Conservation (phyloP, 164 flowering plant genomes). For the Aristolochia fimbriata region DNA sequence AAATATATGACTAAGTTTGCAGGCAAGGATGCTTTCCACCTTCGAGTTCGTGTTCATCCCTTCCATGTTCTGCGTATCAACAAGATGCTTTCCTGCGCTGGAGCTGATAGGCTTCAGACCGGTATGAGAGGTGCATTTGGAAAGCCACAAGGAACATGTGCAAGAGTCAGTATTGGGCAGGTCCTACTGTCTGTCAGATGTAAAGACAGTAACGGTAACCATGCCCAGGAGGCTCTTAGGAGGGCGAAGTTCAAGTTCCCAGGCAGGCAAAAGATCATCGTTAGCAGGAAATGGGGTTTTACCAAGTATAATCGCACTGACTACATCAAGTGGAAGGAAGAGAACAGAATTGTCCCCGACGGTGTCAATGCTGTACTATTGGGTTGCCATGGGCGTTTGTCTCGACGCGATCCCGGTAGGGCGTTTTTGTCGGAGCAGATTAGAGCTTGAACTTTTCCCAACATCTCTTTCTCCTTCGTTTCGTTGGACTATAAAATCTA, state of each 20-base stretch:
- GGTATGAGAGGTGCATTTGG: constrained; percentile 37
- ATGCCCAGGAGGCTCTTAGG: constrained; percentile 25
- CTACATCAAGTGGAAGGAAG: constrained; percentile 32
- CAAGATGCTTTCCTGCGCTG: constrained; percentile 39
- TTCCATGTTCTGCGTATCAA: constrained; percentile 31
- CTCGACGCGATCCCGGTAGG: constrained; percentile 13
- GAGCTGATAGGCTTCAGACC: constrained; percentile 35
- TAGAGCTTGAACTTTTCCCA: too few relatives aligned
- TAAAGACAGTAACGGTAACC: constrained; percentile 19
- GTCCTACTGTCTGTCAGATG: constrained; percentile 28
- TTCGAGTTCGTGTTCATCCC: constrained; percentile 27
- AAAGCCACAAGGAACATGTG: constrained; percentile 28
- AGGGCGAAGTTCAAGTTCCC: constrained; percentile 32
- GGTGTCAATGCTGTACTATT: constrained; percentile 53
- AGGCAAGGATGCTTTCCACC: constrained; percentile 29
- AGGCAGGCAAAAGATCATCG: constrained; percentile 31
- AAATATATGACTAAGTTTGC: constrained; percentile 30
- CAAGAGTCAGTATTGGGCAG: constrained; percentile 27
- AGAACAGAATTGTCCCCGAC: constrained; percentile 32
- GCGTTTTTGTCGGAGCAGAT: constrained; percentile 10
- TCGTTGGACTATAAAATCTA: too few relatives aligned
- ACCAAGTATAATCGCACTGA: constrained; percentile 26
- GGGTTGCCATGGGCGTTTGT: constrained; percentile 29
- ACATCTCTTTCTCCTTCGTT: too few relatives aligned
- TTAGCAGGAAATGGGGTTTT: constrained; percentile 31